These are phyloP conservation scores for Neonectria neomacrospora DNA, from an alignment of 2,329 filamentous ascomycete genomes.

Conservation along the genomic window DNA sequence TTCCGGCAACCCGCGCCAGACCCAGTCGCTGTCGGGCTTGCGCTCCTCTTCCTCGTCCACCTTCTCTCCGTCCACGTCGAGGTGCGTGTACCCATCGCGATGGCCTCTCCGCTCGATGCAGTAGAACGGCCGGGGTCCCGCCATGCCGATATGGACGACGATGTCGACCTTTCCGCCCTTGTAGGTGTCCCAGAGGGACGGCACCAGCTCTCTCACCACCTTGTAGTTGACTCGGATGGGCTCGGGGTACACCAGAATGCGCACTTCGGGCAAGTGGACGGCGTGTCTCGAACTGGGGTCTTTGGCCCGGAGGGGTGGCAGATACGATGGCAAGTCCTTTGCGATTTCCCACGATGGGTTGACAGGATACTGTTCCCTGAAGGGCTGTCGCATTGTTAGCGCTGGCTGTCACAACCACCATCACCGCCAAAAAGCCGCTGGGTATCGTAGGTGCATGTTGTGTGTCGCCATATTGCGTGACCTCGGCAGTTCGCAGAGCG, in stretches of 20 bases:
- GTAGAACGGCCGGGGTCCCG: conserved; percentile 71
- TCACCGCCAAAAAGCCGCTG: neutral
- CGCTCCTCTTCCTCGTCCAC: conserved; percentile 65
- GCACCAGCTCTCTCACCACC: conserved; percentile 71
- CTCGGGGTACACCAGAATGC: conserved; percentile 71
- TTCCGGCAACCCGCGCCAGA: conserved; percentile 65
- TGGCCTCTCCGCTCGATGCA: conserved; percentile 77
- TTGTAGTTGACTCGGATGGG: conserved; percentile 79
- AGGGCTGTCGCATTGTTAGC: conserved; percentile 67
- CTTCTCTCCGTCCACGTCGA: conserved; percentile 74
- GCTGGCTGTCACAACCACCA: too few relatives aligned
- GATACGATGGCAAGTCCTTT: conserved; percentile 70
- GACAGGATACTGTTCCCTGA: conserved; percentile 74
- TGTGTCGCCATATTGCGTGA: conserved; percentile 26
- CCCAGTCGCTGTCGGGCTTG: conserved; percentile 58
- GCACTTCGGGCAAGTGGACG: conserved; percentile 59
- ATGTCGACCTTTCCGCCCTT: conserved; percentile 66
- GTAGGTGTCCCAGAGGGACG: conserved; percentile 66
- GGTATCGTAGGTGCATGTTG: neutral
- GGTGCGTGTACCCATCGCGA: conserved; percentile 75
- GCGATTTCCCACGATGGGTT: conserved; percentile 89
- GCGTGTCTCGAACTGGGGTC: conserved; percentile 46
- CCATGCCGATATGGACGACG: conserved; percentile 84
- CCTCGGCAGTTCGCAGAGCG: conserved; percentile 8
- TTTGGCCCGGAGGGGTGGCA: conserved; percentile 64